Base-by-base conservation (phyloP, 148 eudicot genomes). In the Camellia sinensis region DNA sequence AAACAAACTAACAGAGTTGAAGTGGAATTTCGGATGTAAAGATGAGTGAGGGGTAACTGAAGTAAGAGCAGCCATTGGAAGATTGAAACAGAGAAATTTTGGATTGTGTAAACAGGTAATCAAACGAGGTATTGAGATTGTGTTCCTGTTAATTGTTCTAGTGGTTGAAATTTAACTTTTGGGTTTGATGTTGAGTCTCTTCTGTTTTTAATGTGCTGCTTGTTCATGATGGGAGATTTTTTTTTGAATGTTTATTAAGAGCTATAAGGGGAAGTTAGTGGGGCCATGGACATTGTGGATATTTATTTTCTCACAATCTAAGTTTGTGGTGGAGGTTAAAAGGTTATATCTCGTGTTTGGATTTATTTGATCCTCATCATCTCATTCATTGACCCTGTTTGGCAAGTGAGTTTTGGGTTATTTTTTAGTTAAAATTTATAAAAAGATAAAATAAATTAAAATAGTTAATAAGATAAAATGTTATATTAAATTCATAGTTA, bases 51-150 rank as follows among this genome's bases (percentile, higher is more conserved):
- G 73, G 17, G 73, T 69, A 4, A 44, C 73, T 44, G 73, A 85
- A 82, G 93, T 88, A 22, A 91, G 82, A 75, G 93, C 77, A 50
- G 89, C 87, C 91, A 91, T 85, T 71, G 67, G 54, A 19, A 8
- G 60, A n/a, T 71, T 8, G 57, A 71, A 54, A 15, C 5, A 7
- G 8, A 11, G 19, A 15, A 41, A 14, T 63, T 76, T 14, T 45
- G 72, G 44, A 9, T 37, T 73, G 21, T 53, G 43, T 67, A 15
- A 15, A 37, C 44, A 4, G 69, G 12, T 29, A 29, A 37, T 37
- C 45, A 40, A 15, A 29, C 1, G 75, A 18, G 9, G 29, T 71
- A 46, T 13, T 48, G 22, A 40, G 45, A 21, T 52, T 29, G 43
- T 40, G 22, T 22, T 44, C 41, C 41, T 41, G 71, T 67, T 14